Conservation (phyloP, 345 rosid species). For the Schrenkiella parvula region DNA sequence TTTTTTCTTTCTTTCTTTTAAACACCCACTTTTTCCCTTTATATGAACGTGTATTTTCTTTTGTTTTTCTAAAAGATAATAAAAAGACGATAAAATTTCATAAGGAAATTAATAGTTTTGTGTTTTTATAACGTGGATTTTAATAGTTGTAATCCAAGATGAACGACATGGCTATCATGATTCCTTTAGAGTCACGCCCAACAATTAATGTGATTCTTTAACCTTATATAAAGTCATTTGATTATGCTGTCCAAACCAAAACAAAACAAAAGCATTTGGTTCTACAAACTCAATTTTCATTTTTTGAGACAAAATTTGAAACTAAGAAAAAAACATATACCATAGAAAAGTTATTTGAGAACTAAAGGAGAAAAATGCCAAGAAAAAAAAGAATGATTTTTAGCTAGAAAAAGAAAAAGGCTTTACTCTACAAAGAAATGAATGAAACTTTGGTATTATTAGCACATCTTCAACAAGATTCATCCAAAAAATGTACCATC, state of each 20-base stretch:
- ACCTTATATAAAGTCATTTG: not conserved
- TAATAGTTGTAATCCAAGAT: not conserved
- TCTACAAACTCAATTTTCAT: not conserved
- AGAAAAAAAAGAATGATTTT: not conserved
- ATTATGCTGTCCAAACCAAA: not conserved
- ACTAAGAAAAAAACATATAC: too few relatives aligned
- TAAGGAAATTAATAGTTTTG: not conserved
- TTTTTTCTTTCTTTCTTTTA: not conserved
- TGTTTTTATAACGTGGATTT: not conserved
- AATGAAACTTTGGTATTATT: not conserved
- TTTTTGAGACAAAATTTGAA: too few relatives aligned
- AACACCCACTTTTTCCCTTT: constrained; percentile 12
- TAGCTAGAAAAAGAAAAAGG: not conserved
- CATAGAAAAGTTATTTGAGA: not conserved
- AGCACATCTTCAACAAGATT: not conserved
- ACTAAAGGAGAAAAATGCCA: not conserved
- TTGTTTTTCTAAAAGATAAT: not conserved
- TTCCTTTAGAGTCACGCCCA: constrained; percentile 11
- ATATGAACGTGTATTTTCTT: not conserved
- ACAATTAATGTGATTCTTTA: not conserved
- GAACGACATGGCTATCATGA: not conserved
- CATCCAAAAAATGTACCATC: not conserved
- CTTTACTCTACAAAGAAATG: not conserved
- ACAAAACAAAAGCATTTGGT: not conserved
- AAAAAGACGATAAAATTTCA: not conserved